phyloP scores from a whole-genome alignment of 768 basidiomycete genomes.

The Lactarius vividus region DNA sequence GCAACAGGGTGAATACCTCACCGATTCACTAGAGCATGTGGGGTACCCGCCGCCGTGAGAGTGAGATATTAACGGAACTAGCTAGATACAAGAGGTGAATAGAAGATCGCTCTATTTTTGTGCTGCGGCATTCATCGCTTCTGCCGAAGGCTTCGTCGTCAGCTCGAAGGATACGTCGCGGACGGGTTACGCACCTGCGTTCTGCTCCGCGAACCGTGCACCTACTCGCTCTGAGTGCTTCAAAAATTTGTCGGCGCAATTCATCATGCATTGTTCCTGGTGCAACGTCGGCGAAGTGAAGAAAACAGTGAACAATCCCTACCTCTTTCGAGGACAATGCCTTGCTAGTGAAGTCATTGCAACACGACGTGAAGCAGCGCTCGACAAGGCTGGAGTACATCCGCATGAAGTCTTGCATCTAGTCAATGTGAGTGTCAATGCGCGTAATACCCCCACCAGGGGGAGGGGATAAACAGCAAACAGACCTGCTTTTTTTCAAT shows the following conservation, averaged over 20 bases:
- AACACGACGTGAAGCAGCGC: slow-evolving; percentile 92
- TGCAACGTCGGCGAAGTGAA: slow-evolving; percentile 11
- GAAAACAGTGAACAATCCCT: slow-evolving; percentile 6
- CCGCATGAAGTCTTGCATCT: slow-evolving; percentile 99
- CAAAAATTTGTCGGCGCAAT: slow-evolving; percentile 97
- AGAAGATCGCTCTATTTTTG: slow-evolving; percentile 31
- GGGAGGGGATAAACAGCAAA: background rate
- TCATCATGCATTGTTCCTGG: slow-evolving; percentile 85
- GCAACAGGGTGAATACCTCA: background rate
- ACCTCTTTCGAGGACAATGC: slow-evolving; percentile 93
- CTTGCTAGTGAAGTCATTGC: slow-evolving; percentile 96
- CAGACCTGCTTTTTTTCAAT: slow-evolving; percentile 96
- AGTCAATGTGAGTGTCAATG: slow-evolving; percentile 16
- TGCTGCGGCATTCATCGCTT: slow-evolving; percentile 40
- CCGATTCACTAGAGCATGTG: background rate
- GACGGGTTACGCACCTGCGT: slow-evolving; percentile 66
- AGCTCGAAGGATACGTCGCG: slow-evolving; percentile 3
- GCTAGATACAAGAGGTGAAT: background rate
- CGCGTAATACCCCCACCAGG: slow-evolving; percentile 6
- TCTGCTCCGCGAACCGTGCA: slow-evolving; percentile 87
- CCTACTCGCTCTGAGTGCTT: slow-evolving; percentile 95
- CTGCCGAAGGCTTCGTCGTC: slow-evolving; percentile 30
- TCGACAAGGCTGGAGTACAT: slow-evolving; percentile 95
- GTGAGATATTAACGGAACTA: slow-evolving; percentile 2
- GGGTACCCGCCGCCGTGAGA: background rate